A percentile compares a stretch with the other conserved stretches of the same genome.
These are phyloP conservation scores for Hyphodiscus sp. DNA, from an alignment of 2,329 filamentous ascomycete species.

Conservation along the genomic window DNA sequence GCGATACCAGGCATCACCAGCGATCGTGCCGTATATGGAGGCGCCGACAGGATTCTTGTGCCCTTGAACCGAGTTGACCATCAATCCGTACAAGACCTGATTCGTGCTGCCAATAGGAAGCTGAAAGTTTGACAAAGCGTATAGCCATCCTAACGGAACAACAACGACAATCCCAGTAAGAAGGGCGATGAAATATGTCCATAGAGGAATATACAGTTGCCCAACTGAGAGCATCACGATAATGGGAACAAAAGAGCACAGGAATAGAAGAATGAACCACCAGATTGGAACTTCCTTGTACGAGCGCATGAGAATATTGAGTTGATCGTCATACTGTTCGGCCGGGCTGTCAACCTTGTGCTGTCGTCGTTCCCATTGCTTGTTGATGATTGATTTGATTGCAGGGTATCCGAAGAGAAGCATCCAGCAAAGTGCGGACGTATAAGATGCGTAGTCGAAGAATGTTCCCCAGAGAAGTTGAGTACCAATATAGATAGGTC, in stretches of 20 bases:
- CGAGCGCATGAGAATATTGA: constrained; percentile 51
- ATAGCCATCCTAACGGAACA: not conserved
- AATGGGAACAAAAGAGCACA: constrained; percentile 41
- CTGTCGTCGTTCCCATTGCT: constrained; percentile 35
- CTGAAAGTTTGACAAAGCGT: not conserved
- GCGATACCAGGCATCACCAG: constrained; percentile 55
- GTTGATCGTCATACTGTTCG: constrained; percentile 49
- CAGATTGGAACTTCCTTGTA: constrained; percentile 53
- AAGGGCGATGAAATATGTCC: not conserved
- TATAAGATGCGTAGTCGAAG: constrained; percentile 54
- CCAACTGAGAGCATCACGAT: constrained; percentile 34
- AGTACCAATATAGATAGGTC: constrained; percentile 50
- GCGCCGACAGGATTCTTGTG: constrained; percentile 53
- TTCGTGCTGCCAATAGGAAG: constrained; percentile 50
- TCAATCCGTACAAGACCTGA: constrained; percentile 52
- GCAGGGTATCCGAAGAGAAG: constrained; percentile 46
- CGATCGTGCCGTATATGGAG: constrained; percentile 50
- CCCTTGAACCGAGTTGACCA: constrained; percentile 45
- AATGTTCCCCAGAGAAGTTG: constrained; percentile 54
- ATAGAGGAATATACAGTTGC: not conserved
- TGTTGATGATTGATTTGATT: constrained; percentile 39
- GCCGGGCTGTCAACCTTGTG: constrained; percentile 35
- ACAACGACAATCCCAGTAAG: not conserved
- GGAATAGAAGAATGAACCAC: constrained; percentile 50
- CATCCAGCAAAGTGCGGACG: constrained; percentile 54